Evolutionary conservation across 345 rosid genomes (phyloP).

Genomic region (Eucalyptus cloeziana): DNA sequence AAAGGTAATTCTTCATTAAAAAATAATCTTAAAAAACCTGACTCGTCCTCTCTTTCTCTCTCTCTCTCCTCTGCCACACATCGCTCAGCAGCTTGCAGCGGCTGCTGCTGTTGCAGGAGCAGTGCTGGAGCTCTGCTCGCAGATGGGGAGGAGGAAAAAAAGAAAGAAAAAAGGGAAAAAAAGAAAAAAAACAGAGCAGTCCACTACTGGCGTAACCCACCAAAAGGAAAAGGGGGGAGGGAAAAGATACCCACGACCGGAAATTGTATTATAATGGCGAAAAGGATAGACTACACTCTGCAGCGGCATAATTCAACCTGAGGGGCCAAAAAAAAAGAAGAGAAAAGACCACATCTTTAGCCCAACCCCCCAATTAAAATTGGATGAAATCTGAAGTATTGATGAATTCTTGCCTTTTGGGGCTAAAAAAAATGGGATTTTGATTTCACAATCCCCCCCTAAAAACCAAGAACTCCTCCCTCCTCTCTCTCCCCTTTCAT

Average conservation of each 20-base stretch:
- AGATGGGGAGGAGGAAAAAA: background rate
- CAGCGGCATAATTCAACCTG: background rate
- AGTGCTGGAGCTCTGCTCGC: background rate
- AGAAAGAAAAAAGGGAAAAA: fast-evolving
- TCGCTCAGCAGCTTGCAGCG: background rate
- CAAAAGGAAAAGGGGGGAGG: background rate
- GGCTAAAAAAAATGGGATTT: background rate
- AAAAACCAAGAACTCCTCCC: background rate
- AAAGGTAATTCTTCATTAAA: background rate
- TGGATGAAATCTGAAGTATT: background rate
- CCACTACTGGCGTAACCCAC: background rate
- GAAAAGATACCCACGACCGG: background rate
- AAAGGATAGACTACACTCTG: background rate
- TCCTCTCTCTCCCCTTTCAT: background rate
- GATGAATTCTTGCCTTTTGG: background rate
- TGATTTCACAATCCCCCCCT: background rate
- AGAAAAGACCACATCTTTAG: background rate
- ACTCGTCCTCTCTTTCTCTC: background rate
- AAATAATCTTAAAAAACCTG: background rate
- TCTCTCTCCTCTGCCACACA: background rate
- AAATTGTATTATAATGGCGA: background rate
- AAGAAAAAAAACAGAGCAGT: background rate
- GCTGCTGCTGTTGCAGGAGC: conserved; percentile 4
- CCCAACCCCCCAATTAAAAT: background rate
- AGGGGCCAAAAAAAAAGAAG: background rate